Evolutionary conservation across 2,329 filamentous ascomycete species (phyloP), one percentile per base, ranked within the genome.

Genomic region (Epichloe typhina): DNA sequence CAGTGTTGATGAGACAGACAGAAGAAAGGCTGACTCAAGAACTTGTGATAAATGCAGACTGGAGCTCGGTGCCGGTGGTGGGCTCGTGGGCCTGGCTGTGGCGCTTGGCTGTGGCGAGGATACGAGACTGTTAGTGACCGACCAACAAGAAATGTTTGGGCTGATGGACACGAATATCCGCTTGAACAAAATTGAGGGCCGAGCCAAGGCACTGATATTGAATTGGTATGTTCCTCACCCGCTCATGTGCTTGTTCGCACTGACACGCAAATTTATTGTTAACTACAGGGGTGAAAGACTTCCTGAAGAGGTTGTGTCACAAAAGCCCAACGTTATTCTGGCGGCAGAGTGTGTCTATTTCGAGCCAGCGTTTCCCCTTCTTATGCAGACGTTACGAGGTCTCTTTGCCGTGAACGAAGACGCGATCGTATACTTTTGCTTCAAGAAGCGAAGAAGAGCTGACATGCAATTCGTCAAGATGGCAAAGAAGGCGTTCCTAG

Each of bases 291-390:
- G 80, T 52, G 74, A 83, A 55, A 69, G 77, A 49, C 69, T 84
- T 44, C 72, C 80, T 38, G 65, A 70, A 41, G 66, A 70, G 42
- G 70, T 84, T 42, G 58, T 73, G 49, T 67, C 73, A 50, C 72
- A 74, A 58, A 77, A 78, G 55, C 88, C 89, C 17, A 82, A 90
- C 60, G 74, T 95, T 50, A 82, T 98, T 51, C 76, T 97, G n/a
- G 93, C 93, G 3, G 91, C 90, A 40, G 93, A 97, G 66, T 97
- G 91, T 68, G 89, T 95, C 46, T 98, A 97, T 72, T 95, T 95
- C 66, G 93, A 97, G 67, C 89, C 91, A 3, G 88, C 93, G 1
- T 97, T 97, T 62, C 90, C 91, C 33, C 73, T 96, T 36, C 76
- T 98, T 45, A 77, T 93, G 62, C 71, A 81, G 55, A 97, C 91